phyloP scores from a whole-genome alignment of 2,329 filamentous ascomycete species.

The Claviceps paspali region DNA sequence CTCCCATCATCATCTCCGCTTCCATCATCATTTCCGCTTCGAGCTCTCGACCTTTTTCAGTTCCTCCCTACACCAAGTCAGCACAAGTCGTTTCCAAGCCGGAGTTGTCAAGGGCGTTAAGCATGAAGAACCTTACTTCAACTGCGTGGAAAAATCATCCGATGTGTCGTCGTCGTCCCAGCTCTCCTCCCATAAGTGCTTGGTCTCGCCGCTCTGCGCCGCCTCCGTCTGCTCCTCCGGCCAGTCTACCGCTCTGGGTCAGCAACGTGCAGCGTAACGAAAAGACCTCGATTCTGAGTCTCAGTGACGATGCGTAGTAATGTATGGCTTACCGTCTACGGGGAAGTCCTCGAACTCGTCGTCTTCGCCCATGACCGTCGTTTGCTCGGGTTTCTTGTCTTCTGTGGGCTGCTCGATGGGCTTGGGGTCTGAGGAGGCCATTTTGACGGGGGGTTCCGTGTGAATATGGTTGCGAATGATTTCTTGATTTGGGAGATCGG shows the following conservation, averaged over 20 bases:
- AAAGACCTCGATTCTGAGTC: too few relatives aligned
- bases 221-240: slow-evolving; percentile 78
- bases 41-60: slow-evolving; percentile 80
- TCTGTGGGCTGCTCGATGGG: slow-evolving; percentile 15
- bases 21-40: slow-evolving; percentile 37
- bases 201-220: slow-evolving; percentile 49
- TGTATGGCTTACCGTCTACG: slow-evolving; percentile 56
- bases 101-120: too few relatives aligned
- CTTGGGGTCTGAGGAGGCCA: slow-evolving; percentile 12
- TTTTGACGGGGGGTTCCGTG: neutral
- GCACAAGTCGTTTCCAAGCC: neutral
- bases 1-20: neutral
- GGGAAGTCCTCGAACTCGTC: slow-evolving; percentile 99
- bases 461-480: too few relatives aligned
- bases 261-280: neutral
- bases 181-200: slow-evolving; percentile 96
- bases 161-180: slow-evolving; percentile 98
- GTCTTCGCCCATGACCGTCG: slow-evolving; percentile 74
- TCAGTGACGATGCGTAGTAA: neutral
- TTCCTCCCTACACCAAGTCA: slow-evolving; percentile 50
- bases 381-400: slow-evolving; percentile 24
- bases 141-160: slow-evolving; percentile 88
- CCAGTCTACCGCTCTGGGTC: slow-evolving; percentile 54
- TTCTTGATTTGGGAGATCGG: neutral
- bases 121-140: slow-evolving; percentile 50